Evolutionary conservation across 1,139 yeast genomes (phyloP), one percentile per base, ranked within the genome.

Genomic region (Scheffersomyces lignicola): DNA sequence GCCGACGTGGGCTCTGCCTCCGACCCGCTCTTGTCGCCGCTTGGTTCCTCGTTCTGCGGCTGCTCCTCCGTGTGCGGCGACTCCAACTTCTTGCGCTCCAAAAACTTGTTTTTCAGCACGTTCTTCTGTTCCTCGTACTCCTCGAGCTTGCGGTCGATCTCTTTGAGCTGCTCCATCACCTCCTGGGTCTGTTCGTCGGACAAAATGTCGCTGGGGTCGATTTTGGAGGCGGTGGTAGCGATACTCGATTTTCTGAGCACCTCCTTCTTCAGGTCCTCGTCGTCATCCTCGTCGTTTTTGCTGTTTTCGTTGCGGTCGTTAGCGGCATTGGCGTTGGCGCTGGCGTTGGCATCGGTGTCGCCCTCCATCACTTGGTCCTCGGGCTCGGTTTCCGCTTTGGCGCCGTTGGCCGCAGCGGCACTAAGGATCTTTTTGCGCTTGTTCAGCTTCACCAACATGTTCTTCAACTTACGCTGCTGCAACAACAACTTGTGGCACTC

Each of bases 401-500:
- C 27, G 16, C 16, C 26, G n/a, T 18, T 32, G 14, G 15, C 10
- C 16, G 27, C 18, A 12, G 26, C 6, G 6, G 26, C 26, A 9
- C 9, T 6, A 17, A 48, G 31, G 17, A 51, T 39, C 51, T 64
- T 67, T 49, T 66, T 66, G 45, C 58, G 58, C 45, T 69, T 69
- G 39, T 66, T 69, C 69, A 64, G 73, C 34, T 73, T 54, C 5
- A 63, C 71, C 36, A 69, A 54, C 42, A 62, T 48, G 44, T 69
- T 69, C 47, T 69, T 70, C 42, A 70, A 54, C 43, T 68, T 69
- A 25, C 76, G 54, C 49, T 71, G 77, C 34, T 66, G 68, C 33
- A 71, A 59, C 40, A 71, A 56, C 32, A 70, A 54, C 47, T 69
- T 69, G 48, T 71, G 77, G 48, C 74, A 69, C 47, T 70, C 76